Evolutionary conservation across 1,139 yeast species (phyloP).

Genomic region (Taphrina pruni): DNA sequence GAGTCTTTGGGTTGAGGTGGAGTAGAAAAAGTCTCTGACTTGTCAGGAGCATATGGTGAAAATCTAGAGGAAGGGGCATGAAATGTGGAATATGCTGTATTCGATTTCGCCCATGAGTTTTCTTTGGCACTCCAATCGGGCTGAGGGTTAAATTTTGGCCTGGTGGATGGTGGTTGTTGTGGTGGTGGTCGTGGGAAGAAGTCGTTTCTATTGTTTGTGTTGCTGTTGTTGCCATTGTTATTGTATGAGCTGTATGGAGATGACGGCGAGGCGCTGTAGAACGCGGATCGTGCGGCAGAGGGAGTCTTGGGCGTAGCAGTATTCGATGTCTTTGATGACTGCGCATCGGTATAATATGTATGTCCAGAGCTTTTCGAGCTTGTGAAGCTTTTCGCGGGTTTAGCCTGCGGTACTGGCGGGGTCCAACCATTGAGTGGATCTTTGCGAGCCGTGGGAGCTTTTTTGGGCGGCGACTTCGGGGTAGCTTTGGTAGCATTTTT

Average conservation of each 20-base stretch:
- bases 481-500: neutral
- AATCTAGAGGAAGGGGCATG: conserved; percentile 15
- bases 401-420: conserved; percentile 11
- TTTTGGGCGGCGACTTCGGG: conserved; percentile 23
- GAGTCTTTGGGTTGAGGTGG: neutral
- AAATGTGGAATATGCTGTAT: conserved; percentile 24
- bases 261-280: conserved; percentile 14
- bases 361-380: neutral
- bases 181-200: neutral
- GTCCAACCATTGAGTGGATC: conserved; percentile 15
- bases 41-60: conserved; percentile 11
- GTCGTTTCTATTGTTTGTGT: too few species aligned
- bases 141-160: neutral
- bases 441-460: conserved; percentile 19
- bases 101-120: conserved; percentile 15
- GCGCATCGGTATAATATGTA: neutral
- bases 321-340: neutral
- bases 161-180: neutral
- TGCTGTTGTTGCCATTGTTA: neutral
- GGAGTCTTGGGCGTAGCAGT: neutral
- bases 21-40: neutral
- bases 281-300: neutral
- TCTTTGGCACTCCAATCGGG: conserved; percentile 10
- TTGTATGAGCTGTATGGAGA: conserved; percentile 1
- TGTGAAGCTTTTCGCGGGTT: neutral